Conservation (phyloP, 2,329 filamentous ascomycete species). For the Balansia obtecta region DNA sequence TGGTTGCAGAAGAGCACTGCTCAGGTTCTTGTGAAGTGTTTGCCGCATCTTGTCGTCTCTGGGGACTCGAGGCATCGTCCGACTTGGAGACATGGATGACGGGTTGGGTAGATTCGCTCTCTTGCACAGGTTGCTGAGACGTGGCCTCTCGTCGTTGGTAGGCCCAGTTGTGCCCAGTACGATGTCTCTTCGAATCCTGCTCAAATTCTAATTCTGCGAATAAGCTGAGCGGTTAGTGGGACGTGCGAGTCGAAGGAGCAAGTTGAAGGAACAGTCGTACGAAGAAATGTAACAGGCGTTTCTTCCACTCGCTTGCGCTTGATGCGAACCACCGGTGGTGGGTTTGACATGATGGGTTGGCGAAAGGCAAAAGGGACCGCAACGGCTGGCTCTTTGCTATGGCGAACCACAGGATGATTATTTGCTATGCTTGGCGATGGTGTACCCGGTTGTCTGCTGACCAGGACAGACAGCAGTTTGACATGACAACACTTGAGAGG, state of each 20-base stretch:
- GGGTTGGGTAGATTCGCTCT: slow-evolving; percentile 17
- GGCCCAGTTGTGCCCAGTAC: slow-evolving; percentile 38
- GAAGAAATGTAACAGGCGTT: slow-evolving; percentile 41
- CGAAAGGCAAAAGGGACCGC: background rate
- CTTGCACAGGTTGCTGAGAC: slow-evolving; percentile 10
- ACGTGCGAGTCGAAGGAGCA: slow-evolving; percentile 1
- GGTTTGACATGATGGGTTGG: slow-evolving; percentile 35
- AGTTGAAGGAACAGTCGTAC: slow-evolving; percentile 23
- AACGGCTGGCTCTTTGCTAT: background rate
- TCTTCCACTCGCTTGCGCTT: slow-evolving; percentile 48
- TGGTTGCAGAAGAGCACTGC: background rate
- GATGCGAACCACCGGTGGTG: slow-evolving; percentile 45
- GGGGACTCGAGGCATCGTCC: slow-evolving; percentile 15
- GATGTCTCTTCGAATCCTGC: slow-evolving; percentile 38
- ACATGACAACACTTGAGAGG: background rate
- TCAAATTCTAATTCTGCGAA: slow-evolving; percentile 42
- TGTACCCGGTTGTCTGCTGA: background rate
- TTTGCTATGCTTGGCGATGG: background rate
- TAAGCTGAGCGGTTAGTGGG: slow-evolving; percentile 7
- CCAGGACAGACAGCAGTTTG: background rate
- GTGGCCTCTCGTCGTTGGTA: slow-evolving; percentile 38
- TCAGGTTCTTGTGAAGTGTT: background rate
- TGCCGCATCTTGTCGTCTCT: slow-evolving; percentile 6
- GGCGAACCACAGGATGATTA: too few species aligned
- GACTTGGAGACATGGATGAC: slow-evolving; percentile 36